A percentile compares a stretch with the other conserved stretches of the same genome.
Conservation (phyloP, 2,329 filamentous ascomycete species). For the Trematosphaeria pertusa region DNA sequence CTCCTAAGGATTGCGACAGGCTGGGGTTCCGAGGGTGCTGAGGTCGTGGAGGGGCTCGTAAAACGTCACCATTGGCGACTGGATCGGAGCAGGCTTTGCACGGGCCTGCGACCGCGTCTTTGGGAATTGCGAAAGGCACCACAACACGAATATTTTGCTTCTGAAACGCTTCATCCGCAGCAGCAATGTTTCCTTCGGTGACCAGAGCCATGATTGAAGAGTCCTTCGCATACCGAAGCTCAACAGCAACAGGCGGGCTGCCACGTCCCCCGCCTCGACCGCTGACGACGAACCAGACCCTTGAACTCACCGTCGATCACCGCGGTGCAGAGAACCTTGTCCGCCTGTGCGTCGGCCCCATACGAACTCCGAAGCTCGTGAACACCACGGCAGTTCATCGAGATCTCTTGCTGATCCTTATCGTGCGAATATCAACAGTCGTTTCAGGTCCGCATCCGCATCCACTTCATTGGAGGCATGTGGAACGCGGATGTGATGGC, state of each 20-base stretch:
- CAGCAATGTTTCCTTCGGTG: neutral
- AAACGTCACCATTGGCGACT: constrained; percentile 7
- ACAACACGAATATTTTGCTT: neutral
- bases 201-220: neutral
- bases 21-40: neutral
- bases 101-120: neutral
- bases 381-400: too few relatives aligned
- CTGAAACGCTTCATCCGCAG: neutral
- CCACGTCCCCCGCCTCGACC: neutral
- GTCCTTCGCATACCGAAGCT: neutral
- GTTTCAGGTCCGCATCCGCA: too few relatives aligned
- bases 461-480: too few relatives aligned
- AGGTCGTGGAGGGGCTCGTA: constrained; percentile 2
- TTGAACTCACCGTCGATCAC: too few relatives aligned
- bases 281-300: neutral
- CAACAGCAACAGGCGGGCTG: neutral
- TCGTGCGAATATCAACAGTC: too few relatives aligned
- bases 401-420: too few relatives aligned
- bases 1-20: constrained; percentile 3
- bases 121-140: neutral
- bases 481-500: too few relatives aligned
- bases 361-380: constrained; percentile 5
- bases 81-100: constrained; percentile 1
- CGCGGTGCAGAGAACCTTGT: too few relatives aligned
- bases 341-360: constrained; percentile 1